Evolutionary conservation across 768 basidiomycete genomes (phyloP).

Genomic region (Kwoniella botswanensis): DNA sequence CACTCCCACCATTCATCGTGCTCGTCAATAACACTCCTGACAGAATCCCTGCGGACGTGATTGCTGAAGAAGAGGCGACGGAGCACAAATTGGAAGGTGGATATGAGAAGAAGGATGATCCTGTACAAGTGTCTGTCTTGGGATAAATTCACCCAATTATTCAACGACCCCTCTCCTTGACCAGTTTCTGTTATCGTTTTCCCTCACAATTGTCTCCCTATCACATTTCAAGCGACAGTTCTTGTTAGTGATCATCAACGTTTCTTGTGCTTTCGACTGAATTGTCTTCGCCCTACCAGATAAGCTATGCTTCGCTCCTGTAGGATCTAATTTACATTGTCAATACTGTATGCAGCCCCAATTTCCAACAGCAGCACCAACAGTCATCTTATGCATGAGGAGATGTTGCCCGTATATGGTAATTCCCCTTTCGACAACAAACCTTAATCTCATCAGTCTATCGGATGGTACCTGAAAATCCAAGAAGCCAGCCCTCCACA

Average conservation of each 20-base stretch:
- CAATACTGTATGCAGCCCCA: no score
- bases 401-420: neutral
- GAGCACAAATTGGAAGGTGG: constrained; percentile 1
- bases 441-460: neutral
- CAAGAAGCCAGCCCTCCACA: neutral
- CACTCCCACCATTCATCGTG: constrained; percentile 17
- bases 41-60: constrained; percentile 27
- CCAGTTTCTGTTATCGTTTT: no score
- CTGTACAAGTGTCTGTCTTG: neutral
- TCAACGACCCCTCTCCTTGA: no score
- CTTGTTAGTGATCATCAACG: no score
- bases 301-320: no score
- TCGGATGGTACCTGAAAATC: constrained; percentile 1
- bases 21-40: constrained; percentile 29
- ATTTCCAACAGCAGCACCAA: no score
- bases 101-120: constrained; percentile 13
- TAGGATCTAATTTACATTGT: no score
- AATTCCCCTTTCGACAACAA: neutral
- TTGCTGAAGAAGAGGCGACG: constrained; percentile 18
- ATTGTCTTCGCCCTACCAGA: no score
- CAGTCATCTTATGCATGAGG: no score
- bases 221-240: no score
- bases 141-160: neutral
- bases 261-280: no score
- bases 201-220: no score